Evolutionary conservation across 192 early-diverging fungal genomes (phyloP).

Genomic region (Coemansia sp.): DNA sequence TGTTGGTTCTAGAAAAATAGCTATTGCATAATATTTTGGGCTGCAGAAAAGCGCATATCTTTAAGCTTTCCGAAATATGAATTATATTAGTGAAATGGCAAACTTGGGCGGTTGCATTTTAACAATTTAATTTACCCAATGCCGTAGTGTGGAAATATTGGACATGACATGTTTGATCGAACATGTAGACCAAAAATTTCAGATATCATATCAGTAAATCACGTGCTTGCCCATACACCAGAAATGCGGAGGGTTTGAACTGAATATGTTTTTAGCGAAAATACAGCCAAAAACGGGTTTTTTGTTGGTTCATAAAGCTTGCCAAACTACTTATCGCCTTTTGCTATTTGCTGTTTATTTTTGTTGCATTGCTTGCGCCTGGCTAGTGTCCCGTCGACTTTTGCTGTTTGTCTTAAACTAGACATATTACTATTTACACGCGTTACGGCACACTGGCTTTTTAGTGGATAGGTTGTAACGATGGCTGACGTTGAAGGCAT

Average conservation of each 20-base stretch:
- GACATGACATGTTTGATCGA: too few relatives aligned
- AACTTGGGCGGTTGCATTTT: too few relatives aligned
- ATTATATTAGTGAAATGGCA: too few relatives aligned
- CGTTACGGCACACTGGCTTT: neutral
- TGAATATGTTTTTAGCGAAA: neutral
- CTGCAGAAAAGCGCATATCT: too few relatives aligned
- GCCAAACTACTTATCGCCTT: neutral
- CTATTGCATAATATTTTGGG: too few relatives aligned
- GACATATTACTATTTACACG: neutral
- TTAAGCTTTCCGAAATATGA: too few relatives aligned
- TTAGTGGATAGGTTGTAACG: neutral
- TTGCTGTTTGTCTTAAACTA: neutral
- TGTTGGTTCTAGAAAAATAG: too few relatives aligned
- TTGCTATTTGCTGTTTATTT: constrained; percentile 2
- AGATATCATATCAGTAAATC: neutral
- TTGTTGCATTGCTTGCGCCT: neutral
- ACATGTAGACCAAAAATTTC: too few relatives aligned
- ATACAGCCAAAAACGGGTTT: neutral
- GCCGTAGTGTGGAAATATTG: too few relatives aligned
- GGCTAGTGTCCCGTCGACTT: neutral
- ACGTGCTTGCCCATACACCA: neutral
- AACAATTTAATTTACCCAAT: too few relatives aligned
- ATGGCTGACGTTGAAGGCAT: constrained; percentile 68
- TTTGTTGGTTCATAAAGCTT: neutral
- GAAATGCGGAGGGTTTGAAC: neutral